Conservation (phyloP, 1,284 basidiomycete genomes). For the Sanghuangporus baumii region DNA sequence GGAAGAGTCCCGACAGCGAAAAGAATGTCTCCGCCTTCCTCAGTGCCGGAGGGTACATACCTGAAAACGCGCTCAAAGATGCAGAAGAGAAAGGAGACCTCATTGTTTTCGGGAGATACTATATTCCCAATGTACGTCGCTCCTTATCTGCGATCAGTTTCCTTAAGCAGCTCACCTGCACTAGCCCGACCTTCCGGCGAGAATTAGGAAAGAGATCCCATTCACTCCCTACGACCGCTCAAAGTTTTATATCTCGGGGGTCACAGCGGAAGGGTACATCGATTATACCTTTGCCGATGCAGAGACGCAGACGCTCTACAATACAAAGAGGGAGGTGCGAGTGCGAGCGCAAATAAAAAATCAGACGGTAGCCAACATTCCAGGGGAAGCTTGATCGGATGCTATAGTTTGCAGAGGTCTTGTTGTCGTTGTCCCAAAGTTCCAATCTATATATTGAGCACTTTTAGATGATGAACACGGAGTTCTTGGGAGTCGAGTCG, state of each 20-base stretch:
- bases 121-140: slow-evolving; percentile 38
- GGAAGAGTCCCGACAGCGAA: slow-evolving; percentile 19
- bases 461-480: no score
- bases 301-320: slow-evolving; percentile 5
- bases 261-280: slow-evolving; percentile 12
- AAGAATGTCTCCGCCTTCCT: slow-evolving; percentile 9
- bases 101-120: slow-evolving; percentile 43
- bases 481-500: no score
- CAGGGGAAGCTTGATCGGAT: no score
- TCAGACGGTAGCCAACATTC: no score
- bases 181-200: slow-evolving; percentile 18
- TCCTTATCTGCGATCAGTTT: no score
- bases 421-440: no score
- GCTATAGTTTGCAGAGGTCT: no score
- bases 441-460: no score
- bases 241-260: slow-evolving; percentile 14
- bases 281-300: slow-evolving; percentile 15
- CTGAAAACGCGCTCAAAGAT: slow-evolving; percentile 25
- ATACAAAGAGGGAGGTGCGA: neutral
- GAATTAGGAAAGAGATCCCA: slow-evolving; percentile 17
- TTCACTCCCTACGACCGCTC: slow-evolving; percentile 16
- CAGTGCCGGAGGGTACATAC: slow-evolving; percentile 32
- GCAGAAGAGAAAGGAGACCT: slow-evolving; percentile 29
- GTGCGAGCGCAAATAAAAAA: no score
- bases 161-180: no score